phyloP scores from a whole-genome alignment of 1,284 basidiomycete genomes.

The Boletellus deceptivus region DNA sequence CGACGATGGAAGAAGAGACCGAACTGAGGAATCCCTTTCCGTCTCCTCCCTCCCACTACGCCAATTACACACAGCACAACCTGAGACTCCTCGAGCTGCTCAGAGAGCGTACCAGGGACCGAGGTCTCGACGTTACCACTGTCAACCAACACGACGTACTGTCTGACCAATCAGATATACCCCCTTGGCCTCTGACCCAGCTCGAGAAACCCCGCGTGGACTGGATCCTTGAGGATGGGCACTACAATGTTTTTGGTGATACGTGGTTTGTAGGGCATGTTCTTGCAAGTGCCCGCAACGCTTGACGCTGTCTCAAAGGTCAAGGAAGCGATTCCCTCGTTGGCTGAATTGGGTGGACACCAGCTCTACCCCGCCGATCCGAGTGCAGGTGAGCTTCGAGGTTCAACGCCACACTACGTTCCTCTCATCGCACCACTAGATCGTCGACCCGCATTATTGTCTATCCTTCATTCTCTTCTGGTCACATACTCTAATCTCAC shows the following conservation, averaged over 20 bases:
- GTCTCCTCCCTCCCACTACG: slow-evolving; percentile 76
- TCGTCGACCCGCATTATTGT: slow-evolving; percentile 65
- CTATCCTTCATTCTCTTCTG: slow-evolving; percentile 65
- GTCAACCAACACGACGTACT: slow-evolving; percentile 59
- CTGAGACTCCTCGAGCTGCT: slow-evolving; percentile 60
- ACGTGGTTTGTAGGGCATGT: slow-evolving; percentile 65
- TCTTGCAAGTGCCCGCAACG: slow-evolving; percentile 12
- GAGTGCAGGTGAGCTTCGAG: slow-evolving; percentile 48
- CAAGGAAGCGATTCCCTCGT: slow-evolving; percentile 71
- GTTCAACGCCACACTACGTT: neutral
- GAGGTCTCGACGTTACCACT: slow-evolving; percentile 36
- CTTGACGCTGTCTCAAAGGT: slow-evolving; percentile 43
- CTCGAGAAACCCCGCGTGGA: slow-evolving; percentile 80
- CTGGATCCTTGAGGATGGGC: slow-evolving; percentile 74
- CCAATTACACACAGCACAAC: slow-evolving; percentile 68
- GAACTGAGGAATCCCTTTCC: slow-evolving; percentile 81
- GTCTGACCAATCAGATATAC: slow-evolving; percentile 65
- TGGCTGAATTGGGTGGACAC: slow-evolving; percentile 66
- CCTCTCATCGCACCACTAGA: slow-evolving; percentile 41
- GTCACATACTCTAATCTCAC: slow-evolving; percentile 69
- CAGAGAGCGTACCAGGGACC: slow-evolving; percentile 46
- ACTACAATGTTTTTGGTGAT: slow-evolving; percentile 77
- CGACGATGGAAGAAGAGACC: slow-evolving; percentile 55
- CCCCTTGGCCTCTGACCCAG: slow-evolving; percentile 66
- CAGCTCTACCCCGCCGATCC: slow-evolving; percentile 74